Base-by-base conservation (phyloP, 2,329 filamentous ascomycete species). In the Geoglossum cookeanum region DNA sequence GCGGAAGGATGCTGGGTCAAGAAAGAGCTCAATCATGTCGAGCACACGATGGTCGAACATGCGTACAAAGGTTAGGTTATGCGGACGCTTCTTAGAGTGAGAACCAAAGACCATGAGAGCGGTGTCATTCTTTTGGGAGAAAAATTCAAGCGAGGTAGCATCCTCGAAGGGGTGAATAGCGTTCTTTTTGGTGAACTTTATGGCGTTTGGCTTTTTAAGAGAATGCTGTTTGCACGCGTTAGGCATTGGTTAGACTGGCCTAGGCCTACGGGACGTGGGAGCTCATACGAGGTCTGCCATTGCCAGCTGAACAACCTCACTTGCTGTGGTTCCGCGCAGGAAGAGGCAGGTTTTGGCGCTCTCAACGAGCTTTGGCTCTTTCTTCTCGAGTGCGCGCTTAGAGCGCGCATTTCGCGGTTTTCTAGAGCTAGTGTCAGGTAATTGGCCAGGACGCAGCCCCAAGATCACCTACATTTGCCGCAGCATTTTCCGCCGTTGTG, bases 111-210 rank as follows among this genome's bases (percentile, higher is more conserved):
- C 78, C 62, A 96, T 78, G 53, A 96, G 75, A 51, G 83, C 85
- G 65, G 87, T 83, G 70, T 98, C 92, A 72, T 98, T 98, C 75
- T 97, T 98, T 68, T 90, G 83, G 61, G 85, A 84, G 75, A 98
- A 90, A 75, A 98, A 98, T 72, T 96, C 88, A 63, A 97, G 79
- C 56, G 85, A 91, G 32, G 84, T 76, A 61, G 85, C 74, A 68
- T 94, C 89, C 70, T 96, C 91, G 70, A 98, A 98, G 1, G 92
- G 92, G 70, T 92, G 89, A 65, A 95, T 85, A 63, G 82, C 78
- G 71, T 98, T 98, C 76, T 97, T 97, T 79, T 97, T 98, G 71
- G 82, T 87, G 74, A 98, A 95, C 63, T 90, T 89, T 70, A 94
- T 84, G 62, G 84, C 83, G 60, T 91, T 78, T 1, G 90, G 89